Conservation (phyloP, 2,329 filamentous ascomycete genomes). For the Anisogramma anomala region DNA sequence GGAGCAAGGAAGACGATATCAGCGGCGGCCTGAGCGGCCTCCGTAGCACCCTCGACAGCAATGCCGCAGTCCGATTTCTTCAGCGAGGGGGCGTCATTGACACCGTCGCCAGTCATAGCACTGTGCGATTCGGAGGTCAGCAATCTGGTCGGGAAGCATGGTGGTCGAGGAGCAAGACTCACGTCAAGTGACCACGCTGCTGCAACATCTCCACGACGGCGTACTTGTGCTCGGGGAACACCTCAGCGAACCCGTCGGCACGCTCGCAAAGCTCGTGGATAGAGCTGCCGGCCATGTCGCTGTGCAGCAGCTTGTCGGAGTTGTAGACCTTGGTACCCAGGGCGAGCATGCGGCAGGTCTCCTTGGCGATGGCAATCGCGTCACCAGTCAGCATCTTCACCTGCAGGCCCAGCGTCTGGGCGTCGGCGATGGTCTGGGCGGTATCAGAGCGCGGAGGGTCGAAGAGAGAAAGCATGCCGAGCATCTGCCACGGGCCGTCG, state of each 20-base stretch:
- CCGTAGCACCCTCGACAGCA: slow-evolving; percentile 60
- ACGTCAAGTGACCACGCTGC: slow-evolving; percentile 28
- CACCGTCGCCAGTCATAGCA: slow-evolving; percentile 67
- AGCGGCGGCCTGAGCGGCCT: slow-evolving; percentile 60
- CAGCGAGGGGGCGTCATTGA: slow-evolving; percentile 62
- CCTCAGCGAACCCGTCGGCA: slow-evolving; percentile 62
- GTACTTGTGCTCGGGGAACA: slow-evolving; percentile 68
- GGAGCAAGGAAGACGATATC: slow-evolving; percentile 66
- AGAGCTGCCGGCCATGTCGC: slow-evolving; percentile 60
- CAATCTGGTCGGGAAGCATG: not conserved
- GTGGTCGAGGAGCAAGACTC: slow-evolving; percentile 41
- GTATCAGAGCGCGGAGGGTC: slow-evolving; percentile 70
- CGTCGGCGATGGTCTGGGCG: slow-evolving; percentile 66
- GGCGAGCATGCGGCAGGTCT: slow-evolving; percentile 73
- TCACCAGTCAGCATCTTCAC: slow-evolving; percentile 79
- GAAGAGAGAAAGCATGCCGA: slow-evolving; percentile 71
- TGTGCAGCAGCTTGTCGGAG: slow-evolving; percentile 65
- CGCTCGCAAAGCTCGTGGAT: slow-evolving; percentile 68
- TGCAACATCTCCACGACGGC: slow-evolving; percentile 66
- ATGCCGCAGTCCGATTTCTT: slow-evolving; percentile 69
- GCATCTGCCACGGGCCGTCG: slow-evolving; percentile 60
- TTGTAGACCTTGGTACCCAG: slow-evolving; percentile 74
- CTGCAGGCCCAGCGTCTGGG: slow-evolving; percentile 62
- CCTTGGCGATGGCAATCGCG: slow-evolving; percentile 67
- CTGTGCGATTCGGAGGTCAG: slow-evolving; percentile 25